Evolutionary conservation across 1,139 yeast genomes (phyloP), one percentile per base, ranked within the genome.

Genomic region (Yamadazyma atmosphaerica): DNA sequence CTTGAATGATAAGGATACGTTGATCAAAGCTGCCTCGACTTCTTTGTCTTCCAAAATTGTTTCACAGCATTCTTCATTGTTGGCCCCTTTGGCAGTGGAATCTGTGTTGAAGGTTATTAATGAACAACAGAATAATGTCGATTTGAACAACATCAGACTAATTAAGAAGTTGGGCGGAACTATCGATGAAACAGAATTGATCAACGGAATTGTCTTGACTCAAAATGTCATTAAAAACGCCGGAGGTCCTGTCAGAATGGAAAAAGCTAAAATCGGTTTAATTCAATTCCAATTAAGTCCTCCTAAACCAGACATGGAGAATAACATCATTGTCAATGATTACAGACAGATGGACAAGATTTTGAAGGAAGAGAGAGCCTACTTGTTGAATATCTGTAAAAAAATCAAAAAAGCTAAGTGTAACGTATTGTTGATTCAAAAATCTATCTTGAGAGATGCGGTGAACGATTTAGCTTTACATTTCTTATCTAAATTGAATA

Each of bases 281-380:
- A 78, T 92, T 47, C 99, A 94, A 65, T 92, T 92, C 70, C 98
- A 92, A 66, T 74, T 92, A 45, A 89, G 98, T 23, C 98, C 99
- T 32, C 99, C 99, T 52, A 92, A 92, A 61, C 99, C 99, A 29
- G 99, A 92, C 60, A 87, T 94, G 85, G 98, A 92, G 66, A 92
- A 92, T 61, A 92, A 90, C 59, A 94, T 92, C 41, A 96, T 94
- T 38, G 98, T 92, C 39, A 92, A 87, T 60, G 99, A 92, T 63
- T 92, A 92, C 69, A 81, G 98, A 67, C 98, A 94, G 65, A 92
- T 92, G 99, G 99, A 92, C 67, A 92, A 90, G 71, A 92, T 92
- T 52, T 74, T 92, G 58, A 94, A 94, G 60, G 99, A 92, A 65
- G 99, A 92, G 72, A 82, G 99, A 60, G 94, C 96, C 21, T 92